A percentile compares a stretch with the other conserved stretches of the same genome.
These are phyloP conservation scores for Candida maltosa DNA, from an alignment of 805 yeast genomes.

Conservation along the genomic window DNA sequence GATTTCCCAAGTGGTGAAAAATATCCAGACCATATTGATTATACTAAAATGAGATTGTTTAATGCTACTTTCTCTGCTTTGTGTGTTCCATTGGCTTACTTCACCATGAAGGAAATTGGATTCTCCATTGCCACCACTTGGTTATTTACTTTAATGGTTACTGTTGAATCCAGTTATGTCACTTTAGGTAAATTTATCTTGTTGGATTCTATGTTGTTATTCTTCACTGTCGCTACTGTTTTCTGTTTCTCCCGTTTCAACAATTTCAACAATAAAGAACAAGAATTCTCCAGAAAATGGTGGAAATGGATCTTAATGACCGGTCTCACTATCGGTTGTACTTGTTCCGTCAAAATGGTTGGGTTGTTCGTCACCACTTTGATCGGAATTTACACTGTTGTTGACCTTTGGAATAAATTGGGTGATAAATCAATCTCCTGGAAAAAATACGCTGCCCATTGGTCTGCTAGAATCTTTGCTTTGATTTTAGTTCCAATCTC, in stretches of 20 bases:
- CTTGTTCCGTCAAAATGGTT: constrained; percentile 93
- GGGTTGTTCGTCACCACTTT: constrained; percentile 86
- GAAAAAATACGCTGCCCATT: constrained; percentile 53
- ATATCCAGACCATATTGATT: constrained; percentile 63
- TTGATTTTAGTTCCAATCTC: constrained; percentile 61
- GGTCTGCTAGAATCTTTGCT: constrained; percentile 64
- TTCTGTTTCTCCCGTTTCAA: constrained; percentile 72
- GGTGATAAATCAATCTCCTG: constrained; percentile 61
- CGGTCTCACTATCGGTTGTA: constrained; percentile 85
- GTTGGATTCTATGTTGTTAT: constrained; percentile 71
- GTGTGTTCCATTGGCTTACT: constrained; percentile 70
- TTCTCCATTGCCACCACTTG: constrained; percentile 49
- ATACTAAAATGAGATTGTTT: constrained; percentile 64
- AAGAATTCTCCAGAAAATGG: constrained; percentile 71
- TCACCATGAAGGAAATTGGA: constrained; percentile 60
- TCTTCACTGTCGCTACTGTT: constrained; percentile 77
- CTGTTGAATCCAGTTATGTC: constrained; percentile 66
- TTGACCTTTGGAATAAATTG: constrained; percentile 81
- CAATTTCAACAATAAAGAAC: constrained; percentile 43
- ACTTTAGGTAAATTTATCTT: constrained; percentile 72
- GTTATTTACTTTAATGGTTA: constrained; percentile 59
- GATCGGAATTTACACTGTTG: constrained; percentile 86
- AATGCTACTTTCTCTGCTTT: constrained; percentile 66
- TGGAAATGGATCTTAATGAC: constrained; percentile 89
- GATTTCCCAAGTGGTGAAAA: constrained; percentile 64